A percentile compares a stretch with the other conserved stretches of the same genome.
phyloP scores from a whole-genome alignment of 2,329 filamentous ascomycete genomes.

The Clonostachys sp. region DNA sequence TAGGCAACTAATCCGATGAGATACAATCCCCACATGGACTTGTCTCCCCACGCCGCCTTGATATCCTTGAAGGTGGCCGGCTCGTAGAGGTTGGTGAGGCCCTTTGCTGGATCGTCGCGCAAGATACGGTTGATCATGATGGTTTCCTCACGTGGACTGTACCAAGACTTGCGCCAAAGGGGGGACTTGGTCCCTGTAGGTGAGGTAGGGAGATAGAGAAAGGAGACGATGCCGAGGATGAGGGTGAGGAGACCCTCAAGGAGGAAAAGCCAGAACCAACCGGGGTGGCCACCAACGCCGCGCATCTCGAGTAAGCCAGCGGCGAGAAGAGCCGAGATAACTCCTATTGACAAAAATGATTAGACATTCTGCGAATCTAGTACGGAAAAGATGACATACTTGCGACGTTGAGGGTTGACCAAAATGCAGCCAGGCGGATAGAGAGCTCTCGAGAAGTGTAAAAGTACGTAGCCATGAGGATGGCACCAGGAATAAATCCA shows the following conservation, averaged over 20 bases:
- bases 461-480: slow-evolving; percentile 68
- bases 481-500: slow-evolving; percentile 54
- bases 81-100: slow-evolving; percentile 36
- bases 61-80: slow-evolving; percentile 34
- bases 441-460: slow-evolving; percentile 67
- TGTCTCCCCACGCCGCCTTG: slow-evolving; percentile 36
- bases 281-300: slow-evolving; percentile 38
- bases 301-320: slow-evolving; percentile 43
- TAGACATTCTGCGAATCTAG: slow-evolving; percentile 23
- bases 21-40: slow-evolving; percentile 44
- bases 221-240: slow-evolving; percentile 46
- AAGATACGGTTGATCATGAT: slow-evolving; percentile 63
- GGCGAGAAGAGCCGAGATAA: slow-evolving; percentile 42
- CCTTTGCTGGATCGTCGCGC: slow-evolving; percentile 48
- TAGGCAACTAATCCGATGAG: slow-evolving; percentile 42
- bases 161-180: slow-evolving; percentile 62
- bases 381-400: slow-evolving; percentile 10
- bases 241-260: slow-evolving; percentile 39
- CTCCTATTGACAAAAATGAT: slow-evolving; percentile 24
- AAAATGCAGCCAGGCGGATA: slow-evolving; percentile 63
- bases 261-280: slow-evolving; percentile 52
- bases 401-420: slow-evolving; percentile 45
- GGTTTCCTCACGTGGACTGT: slow-evolving; percentile 61
- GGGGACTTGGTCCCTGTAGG: slow-evolving; percentile 60
- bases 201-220: slow-evolving; percentile 48